Base-by-base conservation (phyloP, 441 rosid genomes). In the Adansonia gregorii region DNA sequence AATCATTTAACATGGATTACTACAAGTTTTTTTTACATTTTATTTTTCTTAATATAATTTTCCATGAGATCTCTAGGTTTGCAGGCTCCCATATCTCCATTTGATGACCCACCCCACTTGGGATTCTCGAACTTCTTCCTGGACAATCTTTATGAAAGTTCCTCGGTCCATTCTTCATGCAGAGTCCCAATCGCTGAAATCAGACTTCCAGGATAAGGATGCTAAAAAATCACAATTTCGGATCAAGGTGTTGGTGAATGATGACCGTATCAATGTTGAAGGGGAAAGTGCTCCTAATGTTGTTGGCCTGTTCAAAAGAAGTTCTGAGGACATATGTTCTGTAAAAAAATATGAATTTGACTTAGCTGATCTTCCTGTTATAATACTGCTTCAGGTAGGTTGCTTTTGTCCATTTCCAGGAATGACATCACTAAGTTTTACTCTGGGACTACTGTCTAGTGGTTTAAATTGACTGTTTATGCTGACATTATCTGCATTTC, bases 231-330 rank as follows among this genome's bases (percentile, higher is more conserved):
- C 93, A 49, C 95, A 92, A 78, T 95, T 95, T 79, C 90, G 94
- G 67, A 92, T 95, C 35, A 94, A 87, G 84, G 88, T 95, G 73
- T 88, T 89, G 73, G 95, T 91, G 72, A 87, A 83, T 79, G 97
- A 91, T 82, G 95, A 92, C 72, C 75, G 84, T 80, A 91, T 94
- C 66, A 85, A 79, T 79, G 82, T 95, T 9, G 95, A 94, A 89
- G 98, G 95, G 3, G 98, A 95, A 82, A 95, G 98, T 81, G 90
- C 98, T 31, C 95, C 97, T 64, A 92, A 90, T 82, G 89, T 94
- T 45, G 91, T 89, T 17, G 89, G 97, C 79, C 84, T 90, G 72
- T 88, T 84, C 75, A 91, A 91, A 79, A 90, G 88, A 83, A 88
- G 86, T 83, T 89, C 93, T 76, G 92, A 91, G 79, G 87, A 89